Evolutionary conservation across 1,284 basidiomycete species (phyloP), one percentile per base, ranked within the genome.

Genomic region (Ganoderma boninense): DNA sequence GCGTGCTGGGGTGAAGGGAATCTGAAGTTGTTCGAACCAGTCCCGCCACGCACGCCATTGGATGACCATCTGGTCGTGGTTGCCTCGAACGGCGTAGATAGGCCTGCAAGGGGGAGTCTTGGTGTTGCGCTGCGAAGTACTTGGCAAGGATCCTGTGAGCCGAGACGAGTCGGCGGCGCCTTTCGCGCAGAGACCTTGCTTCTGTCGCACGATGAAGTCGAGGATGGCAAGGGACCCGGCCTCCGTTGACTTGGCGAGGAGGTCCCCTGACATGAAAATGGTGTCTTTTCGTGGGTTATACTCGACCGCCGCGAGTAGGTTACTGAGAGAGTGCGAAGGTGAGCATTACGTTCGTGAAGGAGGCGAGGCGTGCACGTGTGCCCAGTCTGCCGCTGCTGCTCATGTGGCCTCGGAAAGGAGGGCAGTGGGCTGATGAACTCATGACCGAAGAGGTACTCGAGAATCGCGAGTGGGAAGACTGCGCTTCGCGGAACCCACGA

Each of bases 51-150:
- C 84, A 46, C 91, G 87, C 95, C 96, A 97, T 80, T 96, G 92
- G 52, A 97, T 86, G 62, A 96, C 89, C 73, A 87, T 87, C 77
- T 97, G 95, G 82, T 98, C 96, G 77, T 97, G 95, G 78, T 98
- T 98, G 0, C 96, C 96, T 54, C 96, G 89, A 5, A 97, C 94
- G 20, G 94, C 95, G 38, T 77, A 77, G 23, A 79, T 72, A 38
- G 71, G 70, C 54, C 77, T 76, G 65, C 71, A 71, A 4, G 59
- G 49, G 32, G 63, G 4, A 16, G 43, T 14, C 54, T 54, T 57
- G 23, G 43, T 14, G 44, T 54, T 57, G 32, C 43, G 23, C 38
- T 35, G 59, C 23, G 60, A 43, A 43, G n/a, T 26, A 23, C 18
- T n/a, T 35, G 56, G 29, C 32, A 35, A 40, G 35, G 42, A 62